Conservation (phyloP, 352 stramenopile species). For the Pythium plurisporium region DNA sequence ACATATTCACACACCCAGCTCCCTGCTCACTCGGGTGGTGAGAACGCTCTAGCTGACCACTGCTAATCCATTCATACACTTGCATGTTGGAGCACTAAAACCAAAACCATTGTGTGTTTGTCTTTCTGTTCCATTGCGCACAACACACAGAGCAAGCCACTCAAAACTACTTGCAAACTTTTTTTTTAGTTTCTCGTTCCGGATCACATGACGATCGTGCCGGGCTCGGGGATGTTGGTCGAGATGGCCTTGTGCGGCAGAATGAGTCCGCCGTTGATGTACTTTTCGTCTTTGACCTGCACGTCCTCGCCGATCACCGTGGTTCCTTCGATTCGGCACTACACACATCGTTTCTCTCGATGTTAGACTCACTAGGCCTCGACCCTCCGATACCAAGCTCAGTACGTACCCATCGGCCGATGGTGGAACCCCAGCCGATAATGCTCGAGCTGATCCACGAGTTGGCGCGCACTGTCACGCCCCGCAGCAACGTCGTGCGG, state of each 20-base stretch:
- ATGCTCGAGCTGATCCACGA: conserved; percentile 87
- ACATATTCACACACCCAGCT: conserved; percentile 10
- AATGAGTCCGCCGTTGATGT: conserved; percentile 86
- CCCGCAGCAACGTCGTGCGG: conserved; percentile 71
- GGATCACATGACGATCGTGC: conserved; percentile 86
- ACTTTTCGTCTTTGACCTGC: conserved; percentile 86
- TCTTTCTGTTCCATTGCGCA: too few species aligned
- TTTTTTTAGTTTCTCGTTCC: too few species aligned
- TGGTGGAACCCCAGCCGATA: conserved; percentile 86
- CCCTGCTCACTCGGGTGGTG: conserved; percentile 15
- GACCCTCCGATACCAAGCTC: too few species aligned
- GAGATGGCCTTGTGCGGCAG: conserved; percentile 88
- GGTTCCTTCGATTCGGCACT: conserved; percentile 79
- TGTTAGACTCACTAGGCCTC: not conserved
- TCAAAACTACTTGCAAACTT: too few species aligned
- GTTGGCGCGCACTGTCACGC: conserved; percentile 73
- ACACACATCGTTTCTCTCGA: conserved; percentile 5
- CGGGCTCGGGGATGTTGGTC: conserved; percentile 73
- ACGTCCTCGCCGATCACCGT: conserved; percentile 86
- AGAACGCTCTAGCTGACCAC: too few species aligned
- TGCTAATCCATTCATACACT: conserved; percentile 7
- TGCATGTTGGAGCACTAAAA: conserved; percentile 6
- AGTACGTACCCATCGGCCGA: conserved; percentile 71
- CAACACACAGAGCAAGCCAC: too few species aligned
- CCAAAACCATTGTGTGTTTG: too few species aligned